Conservation (phyloP, 495 filamentous ascomycete genomes). For the Niebla homalea region DNA sequence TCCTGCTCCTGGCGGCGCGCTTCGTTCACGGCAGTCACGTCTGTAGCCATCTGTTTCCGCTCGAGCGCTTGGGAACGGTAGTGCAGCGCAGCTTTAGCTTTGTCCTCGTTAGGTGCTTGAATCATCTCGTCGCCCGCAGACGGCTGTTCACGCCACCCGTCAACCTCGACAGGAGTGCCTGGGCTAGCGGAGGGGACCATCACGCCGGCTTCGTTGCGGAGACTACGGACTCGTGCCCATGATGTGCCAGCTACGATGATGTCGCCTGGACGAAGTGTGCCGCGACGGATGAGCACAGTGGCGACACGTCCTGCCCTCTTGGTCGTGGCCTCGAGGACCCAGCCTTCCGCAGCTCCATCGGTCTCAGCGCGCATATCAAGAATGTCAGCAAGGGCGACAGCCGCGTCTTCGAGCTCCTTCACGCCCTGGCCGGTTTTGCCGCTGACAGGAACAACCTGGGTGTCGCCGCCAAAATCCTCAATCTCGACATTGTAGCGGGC, state of each 20-base stretch:
- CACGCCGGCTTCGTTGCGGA: constrained; percentile 75
- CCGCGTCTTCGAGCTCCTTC: constrained; percentile 81
- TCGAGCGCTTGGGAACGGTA: constrained; percentile 57
- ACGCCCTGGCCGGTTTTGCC: constrained; percentile 93
- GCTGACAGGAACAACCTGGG: constrained; percentile 78
- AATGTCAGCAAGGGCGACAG: constrained; percentile 70
- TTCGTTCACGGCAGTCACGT: constrained; percentile 68
- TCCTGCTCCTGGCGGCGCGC: constrained; percentile 48
- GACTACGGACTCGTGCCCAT: constrained; percentile 67
- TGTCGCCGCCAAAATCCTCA: constrained; percentile 91
- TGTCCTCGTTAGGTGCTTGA: constrained; percentile 64
- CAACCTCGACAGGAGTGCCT: constrained; percentile 79
- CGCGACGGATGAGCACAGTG: constrained; percentile 76
- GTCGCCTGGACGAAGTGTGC: constrained; percentile 70
- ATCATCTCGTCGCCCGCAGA: constrained; percentile 79
- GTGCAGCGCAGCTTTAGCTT: constrained; percentile 66
- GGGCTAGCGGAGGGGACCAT: constrained; percentile 63
- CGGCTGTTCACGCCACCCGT: constrained; percentile 89
- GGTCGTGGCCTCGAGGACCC: constrained; percentile 86
- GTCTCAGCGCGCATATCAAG: constrained; percentile 75
- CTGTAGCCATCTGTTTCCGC: constrained; percentile 44
- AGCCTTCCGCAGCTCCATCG: constrained; percentile 72
- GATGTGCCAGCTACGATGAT: constrained; percentile 77
- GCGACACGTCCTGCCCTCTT: constrained; percentile 78
- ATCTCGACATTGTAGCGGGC: constrained; percentile 75